Evolutionary conservation across 1,284 basidiomycete species (phyloP).

Genomic region (Moniliophthora roreri): DNA sequence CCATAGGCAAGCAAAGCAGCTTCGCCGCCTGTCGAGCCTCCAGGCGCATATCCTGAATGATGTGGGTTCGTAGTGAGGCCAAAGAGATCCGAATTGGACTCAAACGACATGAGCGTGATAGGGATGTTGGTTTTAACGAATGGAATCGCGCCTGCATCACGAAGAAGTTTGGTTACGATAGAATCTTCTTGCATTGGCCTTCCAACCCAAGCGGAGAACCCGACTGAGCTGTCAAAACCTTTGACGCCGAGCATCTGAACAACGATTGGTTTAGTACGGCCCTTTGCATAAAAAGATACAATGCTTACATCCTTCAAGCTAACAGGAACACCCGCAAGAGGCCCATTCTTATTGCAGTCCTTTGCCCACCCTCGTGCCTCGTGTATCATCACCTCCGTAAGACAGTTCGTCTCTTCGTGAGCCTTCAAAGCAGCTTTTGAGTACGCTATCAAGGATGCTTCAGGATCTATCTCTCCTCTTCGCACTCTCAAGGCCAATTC

Average conservation of each 20-base stretch:
- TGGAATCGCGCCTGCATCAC: constrained; percentile 69
- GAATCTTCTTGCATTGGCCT: constrained; percentile 43
- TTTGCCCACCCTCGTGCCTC: constrained; percentile 43
- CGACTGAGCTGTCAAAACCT: constrained; percentile 60
- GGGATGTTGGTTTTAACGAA: constrained; percentile 79
- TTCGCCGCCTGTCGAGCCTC: constrained; percentile 74
- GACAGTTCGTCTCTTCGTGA: constrained; percentile 54
- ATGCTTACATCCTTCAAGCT: constrained; percentile 46
- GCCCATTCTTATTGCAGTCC: constrained; percentile 41
- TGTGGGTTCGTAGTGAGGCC: constrained; percentile 70
- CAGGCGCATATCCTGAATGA: constrained; percentile 54
- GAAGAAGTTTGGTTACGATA: constrained; percentile 58
- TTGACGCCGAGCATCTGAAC: constrained; percentile 40
- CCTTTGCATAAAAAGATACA: not conserved
- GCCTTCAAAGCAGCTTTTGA: constrained; percentile 52
- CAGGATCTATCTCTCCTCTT: constrained; percentile 36
- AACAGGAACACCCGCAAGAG: constrained; percentile 47
- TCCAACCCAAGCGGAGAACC: constrained; percentile 54
- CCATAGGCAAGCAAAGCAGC: constrained; percentile 68
- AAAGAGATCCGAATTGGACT: constrained; percentile 71
- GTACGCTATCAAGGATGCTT: constrained; percentile 45
- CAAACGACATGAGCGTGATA: constrained; percentile 74
- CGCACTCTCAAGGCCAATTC: constrained; percentile 41
- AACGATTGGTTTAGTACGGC: not conserved
- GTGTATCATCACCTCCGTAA: constrained; percentile 54